phyloP scores from a whole-genome alignment of 495 filamentous ascomycete genomes.

The Penicillium egyptiacum region DNA sequence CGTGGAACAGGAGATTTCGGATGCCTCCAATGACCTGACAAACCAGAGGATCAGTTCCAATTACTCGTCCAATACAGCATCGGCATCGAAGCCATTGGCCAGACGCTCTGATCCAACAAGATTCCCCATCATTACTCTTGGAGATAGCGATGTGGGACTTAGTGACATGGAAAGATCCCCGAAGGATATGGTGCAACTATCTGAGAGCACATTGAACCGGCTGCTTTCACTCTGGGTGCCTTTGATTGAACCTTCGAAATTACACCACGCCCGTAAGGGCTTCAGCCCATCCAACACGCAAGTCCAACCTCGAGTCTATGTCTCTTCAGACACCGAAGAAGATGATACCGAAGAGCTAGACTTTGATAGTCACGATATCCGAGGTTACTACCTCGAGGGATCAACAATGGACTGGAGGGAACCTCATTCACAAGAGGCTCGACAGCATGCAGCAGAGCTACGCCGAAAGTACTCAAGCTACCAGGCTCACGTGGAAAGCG shows the following conservation, averaged over 20 bases:
- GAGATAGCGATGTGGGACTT: slow-evolving; percentile 36
- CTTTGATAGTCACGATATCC: slow-evolving; percentile 26
- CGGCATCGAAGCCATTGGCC: slow-evolving; percentile 16
- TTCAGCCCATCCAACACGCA: neutral
- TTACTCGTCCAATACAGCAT: slow-evolving; percentile 17
- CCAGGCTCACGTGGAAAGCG: slow-evolving; percentile 43
- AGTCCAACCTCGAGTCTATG: slow-evolving; percentile 16
- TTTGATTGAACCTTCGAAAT: slow-evolving; percentile 7
- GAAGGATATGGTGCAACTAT: slow-evolving; percentile 41
- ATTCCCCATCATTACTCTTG: slow-evolving; percentile 30
- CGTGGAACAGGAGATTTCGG: slow-evolving; percentile 38
- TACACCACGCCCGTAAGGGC: slow-evolving; percentile 11
- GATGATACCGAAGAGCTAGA: slow-evolving; percentile 30
- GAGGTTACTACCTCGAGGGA: slow-evolving; percentile 42
- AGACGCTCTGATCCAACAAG: slow-evolving; percentile 27
- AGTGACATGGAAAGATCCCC: slow-evolving; percentile 38
- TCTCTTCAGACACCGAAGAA: slow-evolving; percentile 31
- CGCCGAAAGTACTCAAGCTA: slow-evolving; percentile 34
- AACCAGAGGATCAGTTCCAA: slow-evolving; percentile 30
- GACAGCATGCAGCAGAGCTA: slow-evolving; percentile 25
- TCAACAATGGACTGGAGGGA: slow-evolving; percentile 34
- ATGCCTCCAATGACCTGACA: slow-evolving; percentile 30
- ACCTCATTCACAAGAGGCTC: slow-evolving; percentile 36
- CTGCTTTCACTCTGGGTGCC: slow-evolving; percentile 39
- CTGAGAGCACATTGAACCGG: slow-evolving; percentile 39